Evolutionary conservation across 257 asterid species (phyloP).

Genomic region (Lantana camara): DNA sequence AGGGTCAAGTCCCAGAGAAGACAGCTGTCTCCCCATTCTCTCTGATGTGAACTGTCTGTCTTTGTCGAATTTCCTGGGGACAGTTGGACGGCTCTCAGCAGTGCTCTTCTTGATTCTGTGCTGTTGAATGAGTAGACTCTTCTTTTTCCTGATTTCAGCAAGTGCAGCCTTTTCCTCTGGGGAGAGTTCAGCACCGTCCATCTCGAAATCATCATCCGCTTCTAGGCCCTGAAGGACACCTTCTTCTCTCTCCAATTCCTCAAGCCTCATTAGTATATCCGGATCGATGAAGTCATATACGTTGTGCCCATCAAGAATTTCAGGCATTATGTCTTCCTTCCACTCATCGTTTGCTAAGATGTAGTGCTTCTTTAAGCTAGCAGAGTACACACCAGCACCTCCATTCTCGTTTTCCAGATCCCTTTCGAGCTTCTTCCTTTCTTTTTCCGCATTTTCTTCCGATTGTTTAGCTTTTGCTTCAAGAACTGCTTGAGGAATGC

Average conservation of each 20-base stretch:
- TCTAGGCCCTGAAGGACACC: constrained; percentile 74
- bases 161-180: constrained; percentile 74
- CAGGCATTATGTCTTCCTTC: constrained; percentile 89
- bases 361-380: constrained; percentile 81
- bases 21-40: constrained; percentile 91
- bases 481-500: constrained; percentile 86
- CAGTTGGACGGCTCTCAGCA: constrained; percentile 80
- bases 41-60: constrained; percentile 59
- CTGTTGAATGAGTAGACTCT: constrained; percentile 70
- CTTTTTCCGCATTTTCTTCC: constrained; percentile 57
- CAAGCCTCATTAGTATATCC: constrained; percentile 80
- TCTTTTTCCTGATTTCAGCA: constrained; percentile 76
- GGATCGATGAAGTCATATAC: constrained; percentile 92
- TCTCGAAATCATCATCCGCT: constrained; percentile 72
- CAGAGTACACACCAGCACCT: constrained; percentile 99
- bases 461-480: constrained; percentile 71
- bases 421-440: constrained; percentile 74
- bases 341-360: constrained; percentile 83
- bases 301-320: constrained; percentile 92
- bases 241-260: constrained; percentile 91
- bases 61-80: constrained; percentile 85
- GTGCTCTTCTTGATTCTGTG: constrained; percentile 90
- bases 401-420: constrained; percentile 96
- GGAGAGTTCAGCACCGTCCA: constrained; percentile 81
- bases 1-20: constrained; percentile 77